Evolutionary conservation across 768 basidiomycete genomes (phyloP), one percentile per base, ranked within the genome.

Genomic region (Leccinum boreale): DNA sequence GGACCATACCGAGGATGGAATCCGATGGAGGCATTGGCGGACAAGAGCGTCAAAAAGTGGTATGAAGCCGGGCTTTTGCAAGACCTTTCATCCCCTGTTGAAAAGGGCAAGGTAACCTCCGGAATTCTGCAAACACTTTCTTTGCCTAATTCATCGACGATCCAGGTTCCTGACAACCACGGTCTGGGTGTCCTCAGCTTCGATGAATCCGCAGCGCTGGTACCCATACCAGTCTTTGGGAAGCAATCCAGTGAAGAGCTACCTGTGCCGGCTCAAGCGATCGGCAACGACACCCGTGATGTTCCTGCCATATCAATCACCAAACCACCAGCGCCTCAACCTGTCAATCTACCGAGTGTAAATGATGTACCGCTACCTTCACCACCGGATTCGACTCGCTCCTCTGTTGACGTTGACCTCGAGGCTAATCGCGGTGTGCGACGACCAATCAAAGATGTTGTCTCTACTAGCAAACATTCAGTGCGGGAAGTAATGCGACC

Each of bases 1-100:
- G 95, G 93, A 29, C 87, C 93, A 67, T 97, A 97, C 68, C 82
- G 83, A 70, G 94, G 95, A 6, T 97, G 94, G 94, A 90, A 80
- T 69, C 90, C 94, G 6, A 73, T 97, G 58, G 94, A 98, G 71
- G 95, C 94, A 14, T 91, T 89, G 89, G 94, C 92, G 50, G 95
- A 97, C 74, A 81, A 81, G 63, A 94, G 93, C 73, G 78, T 94
- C 50, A 82, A 87, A 69, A 85, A 85, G 69, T 98, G 95, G 94
- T 84, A 87, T 55, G 85, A 90, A 63, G 79, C 84, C 24, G 94
- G 94, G 3, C 71, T 93, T 33, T 78, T 92, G 33, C 72, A 83
- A 28, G 83, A 84, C 52, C 56, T 74, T 36, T 69, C 77, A 31
- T 57, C 74, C 5, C 73, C 78, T 33, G 42, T 50, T 17, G 77